Evolutionary conservation across 257 asterid genomes (phyloP).

Genomic region (Solanum dulcamara): DNA sequence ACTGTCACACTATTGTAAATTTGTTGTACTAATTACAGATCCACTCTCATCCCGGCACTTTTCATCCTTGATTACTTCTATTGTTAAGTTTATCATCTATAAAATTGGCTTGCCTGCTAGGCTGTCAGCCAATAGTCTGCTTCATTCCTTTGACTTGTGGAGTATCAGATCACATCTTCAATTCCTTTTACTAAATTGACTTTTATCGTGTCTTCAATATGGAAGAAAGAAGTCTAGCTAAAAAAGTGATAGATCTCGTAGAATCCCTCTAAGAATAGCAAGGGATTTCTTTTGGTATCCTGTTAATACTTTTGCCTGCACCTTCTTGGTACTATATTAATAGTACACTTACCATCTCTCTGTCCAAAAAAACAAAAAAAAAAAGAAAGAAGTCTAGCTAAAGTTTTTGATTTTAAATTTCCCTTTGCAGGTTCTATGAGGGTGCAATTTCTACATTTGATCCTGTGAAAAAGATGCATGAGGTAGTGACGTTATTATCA

Average conservation of each 20-base stretch:
- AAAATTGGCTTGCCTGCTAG: neutral
- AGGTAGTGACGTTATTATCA: slow-evolving; percentile 17
- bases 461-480: slow-evolving; percentile 25
- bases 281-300: neutral
- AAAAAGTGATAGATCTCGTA: neutral
- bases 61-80: neutral
- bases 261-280: neutral
- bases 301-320: neutral
- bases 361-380: neutral
- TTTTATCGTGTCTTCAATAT: neutral
- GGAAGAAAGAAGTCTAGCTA: neutral
- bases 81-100: neutral
- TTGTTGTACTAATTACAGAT: neutral
- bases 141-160: neutral
- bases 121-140: neutral
- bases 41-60: neutral
- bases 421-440: slow-evolving; percentile 33
- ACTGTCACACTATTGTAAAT: neutral
- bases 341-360: neutral
- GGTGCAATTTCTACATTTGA: slow-evolving; percentile 36
- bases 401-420: neutral
- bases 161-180: neutral
- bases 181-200: neutral
- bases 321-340: neutral
- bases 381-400: neutral